Evolutionary conservation across 345 rosid species (phyloP).

Genomic region (Atalantia buxifolia): DNA sequence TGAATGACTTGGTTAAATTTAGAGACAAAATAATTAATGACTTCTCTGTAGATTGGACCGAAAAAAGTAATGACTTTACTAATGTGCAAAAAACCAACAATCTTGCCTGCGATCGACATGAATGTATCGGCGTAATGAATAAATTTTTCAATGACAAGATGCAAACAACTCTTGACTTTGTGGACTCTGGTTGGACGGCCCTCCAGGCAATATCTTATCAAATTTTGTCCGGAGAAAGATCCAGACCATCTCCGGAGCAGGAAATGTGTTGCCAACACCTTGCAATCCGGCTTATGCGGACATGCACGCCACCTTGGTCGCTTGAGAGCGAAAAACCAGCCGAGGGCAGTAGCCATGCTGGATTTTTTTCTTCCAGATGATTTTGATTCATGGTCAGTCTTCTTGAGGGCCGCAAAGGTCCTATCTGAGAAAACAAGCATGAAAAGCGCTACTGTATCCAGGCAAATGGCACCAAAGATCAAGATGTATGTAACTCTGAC

Average conservation of each 20-base stretch:
- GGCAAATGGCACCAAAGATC: slow-evolving; percentile 41
- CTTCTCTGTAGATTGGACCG: not conserved
- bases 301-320: not conserved
- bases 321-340: slow-evolving; percentile 13
- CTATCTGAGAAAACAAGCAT: slow-evolving; percentile 58
- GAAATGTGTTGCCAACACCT: slow-evolving; percentile 23
- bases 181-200: slow-evolving; percentile 25
- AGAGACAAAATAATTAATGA: too few species aligned
- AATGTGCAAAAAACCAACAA: not conserved
- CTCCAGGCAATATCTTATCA: slow-evolving; percentile 46
- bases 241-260: slow-evolving; percentile 53
- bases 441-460: slow-evolving; percentile 41
- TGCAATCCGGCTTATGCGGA: not conserved
- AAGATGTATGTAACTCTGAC: slow-evolving; percentile 49
- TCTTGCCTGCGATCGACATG: not conserved
- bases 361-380: not conserved
- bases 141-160: not conserved
- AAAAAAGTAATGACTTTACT: not conserved
- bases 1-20: not conserved
- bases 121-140: not conserved
- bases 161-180: slow-evolving; percentile 17
- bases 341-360: not conserved
- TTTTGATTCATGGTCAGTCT: not conserved
- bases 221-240: slow-evolving; percentile 40
- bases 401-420: slow-evolving; percentile 31